Percentiles rank a stretch among this genome's conserved stretches.
phyloP scores from a whole-genome alignment of 2,329 filamentous ascomycete species.

The Phoma sp. region DNA sequence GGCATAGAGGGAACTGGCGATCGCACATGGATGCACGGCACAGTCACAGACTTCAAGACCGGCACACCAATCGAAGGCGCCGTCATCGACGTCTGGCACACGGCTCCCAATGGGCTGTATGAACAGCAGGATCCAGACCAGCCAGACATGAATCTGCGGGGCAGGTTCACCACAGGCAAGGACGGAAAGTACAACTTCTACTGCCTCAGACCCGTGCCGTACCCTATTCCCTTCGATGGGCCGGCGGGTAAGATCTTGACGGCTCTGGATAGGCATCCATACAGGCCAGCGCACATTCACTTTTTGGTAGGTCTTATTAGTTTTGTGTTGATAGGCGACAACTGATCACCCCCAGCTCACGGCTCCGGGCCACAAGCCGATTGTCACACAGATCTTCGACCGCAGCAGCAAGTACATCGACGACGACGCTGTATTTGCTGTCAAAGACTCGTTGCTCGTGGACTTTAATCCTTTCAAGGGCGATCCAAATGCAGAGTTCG shows the following conservation, averaged over 20 bases:
- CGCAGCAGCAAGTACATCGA: conserved; percentile 66
- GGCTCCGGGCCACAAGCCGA: conserved; percentile 66
- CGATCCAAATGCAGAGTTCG: conserved; percentile 59
- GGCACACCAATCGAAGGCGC: conserved; percentile 69
- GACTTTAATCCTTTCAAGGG: conserved; percentile 61
- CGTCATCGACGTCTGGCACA: conserved; percentile 79
- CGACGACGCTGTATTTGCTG: conserved; percentile 65
- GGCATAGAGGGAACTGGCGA: conserved; percentile 55
- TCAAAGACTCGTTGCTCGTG: conserved; percentile 64
- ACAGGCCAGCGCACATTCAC: conserved; percentile 69
- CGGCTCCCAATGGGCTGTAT: conserved; percentile 70
- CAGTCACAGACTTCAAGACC: conserved; percentile 62
- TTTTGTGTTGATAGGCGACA: background rate
- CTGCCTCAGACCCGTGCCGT: conserved; percentile 53
- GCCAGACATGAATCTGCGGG: conserved; percentile 75
- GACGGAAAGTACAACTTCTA: conserved; percentile 65
- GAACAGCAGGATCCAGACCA: conserved; percentile 77
- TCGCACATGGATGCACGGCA: conserved; percentile 69
- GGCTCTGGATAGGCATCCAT: conserved; percentile 66
- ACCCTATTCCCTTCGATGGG: conserved; percentile 63
- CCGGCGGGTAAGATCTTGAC: conserved; percentile 64
- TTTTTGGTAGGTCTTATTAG: conserved; percentile 55
- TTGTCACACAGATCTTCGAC: conserved; percentile 82
- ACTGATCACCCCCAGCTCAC: conserved; percentile 51
- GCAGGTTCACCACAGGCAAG: conserved; percentile 71